Percentiles rank a stretch among this genome's conserved stretches.
Evolutionary conservation across 768 basidiomycete species (phyloP).

Genomic region (Mycena filopes): DNA sequence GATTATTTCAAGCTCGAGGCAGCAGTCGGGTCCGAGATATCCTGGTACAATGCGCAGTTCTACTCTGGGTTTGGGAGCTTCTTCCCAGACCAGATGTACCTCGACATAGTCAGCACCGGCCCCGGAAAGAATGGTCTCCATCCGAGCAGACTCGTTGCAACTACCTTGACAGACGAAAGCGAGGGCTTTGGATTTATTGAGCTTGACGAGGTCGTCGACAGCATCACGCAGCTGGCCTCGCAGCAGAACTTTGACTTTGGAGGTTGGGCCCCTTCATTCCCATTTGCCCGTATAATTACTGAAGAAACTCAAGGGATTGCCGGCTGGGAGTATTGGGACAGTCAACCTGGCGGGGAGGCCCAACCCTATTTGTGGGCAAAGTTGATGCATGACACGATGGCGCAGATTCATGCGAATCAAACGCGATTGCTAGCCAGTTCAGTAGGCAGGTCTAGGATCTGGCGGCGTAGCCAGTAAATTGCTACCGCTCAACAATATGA

Average conservation of each 20-base stretch:
- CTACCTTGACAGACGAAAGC: slow-evolving; percentile 25
- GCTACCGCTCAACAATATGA: no score
- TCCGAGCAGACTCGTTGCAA: slow-evolving; percentile 30
- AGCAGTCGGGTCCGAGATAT: slow-evolving; percentile 25
- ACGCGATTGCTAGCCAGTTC: slow-evolving; percentile 13
- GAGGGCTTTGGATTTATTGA: slow-evolving; percentile 22
- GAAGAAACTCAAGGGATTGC: no score
- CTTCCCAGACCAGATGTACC: slow-evolving; percentile 32
- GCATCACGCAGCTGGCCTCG: slow-evolving; percentile 4
- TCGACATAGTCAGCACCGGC: slow-evolving; percentile 26
- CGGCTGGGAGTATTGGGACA: slow-evolving; percentile 31
- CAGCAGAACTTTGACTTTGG: slow-evolving; percentile 29
- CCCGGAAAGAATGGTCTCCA: slow-evolving; percentile 20
- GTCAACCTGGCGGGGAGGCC: slow-evolving; percentile 14
- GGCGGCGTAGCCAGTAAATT: slow-evolving; percentile 8
- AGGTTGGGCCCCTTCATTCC: no score
- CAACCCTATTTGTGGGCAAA: slow-evolving; percentile 29
- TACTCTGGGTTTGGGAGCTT: slow-evolving; percentile 27
- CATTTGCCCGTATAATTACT: no score
- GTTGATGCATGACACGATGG: slow-evolving; percentile 20
- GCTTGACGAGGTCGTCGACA: slow-evolving; percentile 19
- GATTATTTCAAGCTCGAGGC: slow-evolving; percentile 37
- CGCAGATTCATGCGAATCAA: slow-evolving; percentile 4
- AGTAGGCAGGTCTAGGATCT: slow-evolving; percentile 6
- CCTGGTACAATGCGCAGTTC: slow-evolving; percentile 43